Base-by-base conservation (phyloP, 2,329 filamentous ascomycete genomes). In the Xylaria digitata region DNA sequence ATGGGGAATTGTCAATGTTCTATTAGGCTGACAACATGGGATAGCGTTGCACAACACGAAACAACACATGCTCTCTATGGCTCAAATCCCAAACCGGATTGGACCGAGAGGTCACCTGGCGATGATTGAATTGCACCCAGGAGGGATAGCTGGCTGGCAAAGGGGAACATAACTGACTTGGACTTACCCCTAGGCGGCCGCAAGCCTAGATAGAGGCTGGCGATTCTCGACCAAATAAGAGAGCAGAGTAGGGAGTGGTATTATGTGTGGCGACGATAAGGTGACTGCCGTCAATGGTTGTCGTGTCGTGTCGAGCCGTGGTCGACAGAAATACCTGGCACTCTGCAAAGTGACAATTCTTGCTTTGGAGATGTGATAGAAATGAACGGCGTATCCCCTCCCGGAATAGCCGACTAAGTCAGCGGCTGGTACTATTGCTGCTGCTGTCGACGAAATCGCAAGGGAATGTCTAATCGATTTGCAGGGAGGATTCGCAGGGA, bases 181-280 rank as follows among this genome's bases (percentile, higher is more conserved):
- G 60, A 75, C 74, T 75, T 71, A 78, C 76, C 74, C 74, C 76
- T 75, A 76, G 75, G 76, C 74, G 75, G 74, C 75, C 73, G 75
- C 73, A 67, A 74, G 73, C 75, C 76, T 75, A 76, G 76, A 75
- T 73, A 52, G 72, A 74, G 71, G 74, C 73, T 67, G 70, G 61
- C 69, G 65, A 63, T 68, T 70, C 72, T 50, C 49, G 45, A 65
- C 55, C 42, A 68, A 54, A 67, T 68, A 67, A 68, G 65, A 57
- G 42, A 61, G 61, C 13, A 15, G 26, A n/a, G 37, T 9, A 30
- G 37, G 21, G 17, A 23, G 46, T 30, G 48, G 40, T 60, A 32
- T 58, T 66, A 69, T 68, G 69, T 65, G 67, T 67, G 61, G 63
- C 66, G 71, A 71, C 69, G 68, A 68, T 64, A 64, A 71, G 68